Conservation (phyloP, 176 grass and related monocot species). For the Hyparrhenia diplandra region DNA sequence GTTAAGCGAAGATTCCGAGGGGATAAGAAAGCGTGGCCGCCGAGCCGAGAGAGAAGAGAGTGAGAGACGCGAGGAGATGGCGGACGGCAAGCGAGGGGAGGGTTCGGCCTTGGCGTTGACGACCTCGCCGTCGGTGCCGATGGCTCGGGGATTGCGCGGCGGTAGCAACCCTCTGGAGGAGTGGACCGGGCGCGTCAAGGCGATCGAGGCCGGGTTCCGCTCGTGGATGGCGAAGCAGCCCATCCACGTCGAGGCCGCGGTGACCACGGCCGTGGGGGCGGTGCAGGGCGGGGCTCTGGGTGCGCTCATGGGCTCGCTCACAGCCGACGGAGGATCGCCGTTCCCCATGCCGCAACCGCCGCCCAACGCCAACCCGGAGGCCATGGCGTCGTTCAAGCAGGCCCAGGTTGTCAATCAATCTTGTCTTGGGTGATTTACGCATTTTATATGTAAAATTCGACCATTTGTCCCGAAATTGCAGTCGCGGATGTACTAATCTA, state of each 20-base stretch:
- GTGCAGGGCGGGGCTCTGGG: slow-evolving; percentile 62
- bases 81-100: slow-evolving; percentile 5
- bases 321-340: slow-evolving; percentile 41
- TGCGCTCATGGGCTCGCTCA: slow-evolving; percentile 56
- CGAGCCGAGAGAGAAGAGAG: neutral
- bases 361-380: slow-evolving; percentile 46
- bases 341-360: slow-evolving; percentile 40
- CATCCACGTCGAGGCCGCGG: slow-evolving; percentile 55
- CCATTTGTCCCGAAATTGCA: neutral
- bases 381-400: slow-evolving; percentile 65
- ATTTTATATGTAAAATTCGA: neutral
- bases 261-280: slow-evolving; percentile 51
- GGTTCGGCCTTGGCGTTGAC: slow-evolving; percentile 26
- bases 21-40: slow-evolving; percentile 24
- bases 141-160: slow-evolving; percentile 13
- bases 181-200: slow-evolving; percentile 30
- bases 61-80: neutral
- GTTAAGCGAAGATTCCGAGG: slow-evolving; percentile 7
- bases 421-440: neutral
- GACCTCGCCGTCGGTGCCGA: neutral
- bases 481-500: neutral
- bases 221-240: slow-evolving; percentile 76
- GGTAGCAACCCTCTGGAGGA: slow-evolving; percentile 30
- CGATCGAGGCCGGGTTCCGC: slow-evolving; percentile 53
- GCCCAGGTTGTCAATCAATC: slow-evolving; percentile 50